Base-by-base conservation (phyloP, 192 early-diverging fungal genomes). In the Rhizophagus sp. region DNA sequence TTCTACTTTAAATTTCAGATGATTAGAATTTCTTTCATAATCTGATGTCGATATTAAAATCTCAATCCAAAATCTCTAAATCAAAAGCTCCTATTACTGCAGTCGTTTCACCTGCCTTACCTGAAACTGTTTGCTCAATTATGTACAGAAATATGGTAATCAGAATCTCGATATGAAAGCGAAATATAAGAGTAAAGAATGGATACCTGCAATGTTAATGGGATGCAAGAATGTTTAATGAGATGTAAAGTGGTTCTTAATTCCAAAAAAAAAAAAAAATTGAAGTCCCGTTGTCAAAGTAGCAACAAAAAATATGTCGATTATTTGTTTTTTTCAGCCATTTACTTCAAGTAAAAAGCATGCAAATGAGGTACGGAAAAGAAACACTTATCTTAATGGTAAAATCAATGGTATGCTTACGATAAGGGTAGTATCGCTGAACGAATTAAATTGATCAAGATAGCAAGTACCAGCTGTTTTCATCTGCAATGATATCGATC, bases 351-450 rank as follows among this genome's bases (percentile, higher is more conserved):
- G 15, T 19, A 82, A 75, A 81, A 69, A 13, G 22, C 64, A 1
- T 27, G 64, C 2, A 78, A 44, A 62, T 2, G 17, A 11, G 49
- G 73, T 19, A 47, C 34, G 25, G 77, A 78, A 13, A 76, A 79
- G 10, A 73, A 90, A 89, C 73, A 85, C 88, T 2, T 36, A 36
- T 36, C 34, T 4, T 36, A 33, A 99, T 99, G 98, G 98, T 86
- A 97, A 99, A 83, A 96, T 98, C 1, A 97, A 99, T 83, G 98
- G 97, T 41, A 99, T 99, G 98, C 95, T 96, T 7, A 92, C 24
- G 98, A 99, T 84, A 90, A 97, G 49, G 98, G 97, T 57, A 97
- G 98, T 36, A 85, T 84, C 6, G 89, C 90, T 0, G 96, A 98
- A 83, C 86, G 98, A 71, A 96, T 96, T 69, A 83, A 92, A 73